These are phyloP conservation scores for Botrytis pseudocinerea DNA, from an alignment of 2,329 filamentous ascomycete species.

Conservation along the genomic window DNA sequence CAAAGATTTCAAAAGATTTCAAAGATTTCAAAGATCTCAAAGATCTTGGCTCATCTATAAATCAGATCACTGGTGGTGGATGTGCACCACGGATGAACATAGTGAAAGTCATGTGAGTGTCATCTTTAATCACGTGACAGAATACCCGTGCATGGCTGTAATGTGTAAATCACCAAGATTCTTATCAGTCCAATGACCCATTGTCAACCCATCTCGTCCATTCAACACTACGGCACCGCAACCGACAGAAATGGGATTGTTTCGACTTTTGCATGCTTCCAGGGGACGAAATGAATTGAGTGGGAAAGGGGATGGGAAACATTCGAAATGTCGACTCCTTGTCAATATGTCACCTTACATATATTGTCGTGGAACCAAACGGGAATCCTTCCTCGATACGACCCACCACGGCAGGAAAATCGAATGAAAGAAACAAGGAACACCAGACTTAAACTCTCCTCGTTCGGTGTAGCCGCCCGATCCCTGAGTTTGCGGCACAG, in stretches of 20 bases:
- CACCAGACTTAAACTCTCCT: neutral
- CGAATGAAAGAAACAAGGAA: neutral
- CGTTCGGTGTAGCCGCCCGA: neutral
- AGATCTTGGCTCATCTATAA: neutral
- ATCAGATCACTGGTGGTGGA: neutral
- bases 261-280: neutral
- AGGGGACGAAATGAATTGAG: neutral
- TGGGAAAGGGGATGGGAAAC: neutral
- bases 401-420: constrained; percentile 8
- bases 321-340: neutral
- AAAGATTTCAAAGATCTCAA: no score
- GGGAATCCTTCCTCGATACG: neutral
- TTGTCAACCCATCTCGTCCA: neutral
- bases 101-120: neutral
- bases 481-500: neutral
- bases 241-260: neutral
- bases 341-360: neutral
- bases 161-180: neutral
- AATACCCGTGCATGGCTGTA: neutral
- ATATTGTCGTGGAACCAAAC: neutral
- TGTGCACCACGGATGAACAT: neutral
- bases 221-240: neutral
- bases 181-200: neutral
- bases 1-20: no score
- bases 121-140: neutral